Percentiles rank a stretch among this genome's conserved stretches.
These are phyloP conservation scores for Anastatica hierochuntica DNA, from an alignment of 345 rosid species.

Conservation along the genomic window DNA sequence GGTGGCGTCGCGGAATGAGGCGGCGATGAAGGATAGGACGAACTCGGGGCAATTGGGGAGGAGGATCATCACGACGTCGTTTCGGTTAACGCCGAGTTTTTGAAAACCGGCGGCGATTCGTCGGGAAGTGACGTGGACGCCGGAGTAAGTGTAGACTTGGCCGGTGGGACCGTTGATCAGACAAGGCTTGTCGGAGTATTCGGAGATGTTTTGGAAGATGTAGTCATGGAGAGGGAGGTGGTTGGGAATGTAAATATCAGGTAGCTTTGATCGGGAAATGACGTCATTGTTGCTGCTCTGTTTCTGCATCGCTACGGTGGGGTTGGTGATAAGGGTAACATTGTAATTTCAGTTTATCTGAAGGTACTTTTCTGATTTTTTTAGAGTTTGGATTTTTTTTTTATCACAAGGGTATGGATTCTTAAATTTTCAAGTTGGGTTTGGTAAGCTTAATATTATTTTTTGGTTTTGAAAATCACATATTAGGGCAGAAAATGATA, in stretches of 20 bases:
- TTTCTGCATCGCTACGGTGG: constrained; percentile 1
- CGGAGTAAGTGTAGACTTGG: constrained; percentile 41
- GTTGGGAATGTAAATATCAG: constrained; percentile 61
- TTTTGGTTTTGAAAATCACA: too few relatives aligned
- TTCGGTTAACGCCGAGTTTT: constrained; percentile 42
- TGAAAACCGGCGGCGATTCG: constrained; percentile 45
- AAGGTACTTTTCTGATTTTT: too few relatives aligned
- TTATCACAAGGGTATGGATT: too few relatives aligned
- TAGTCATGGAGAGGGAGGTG: constrained; percentile 68
- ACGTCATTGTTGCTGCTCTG: constrained; percentile 25
- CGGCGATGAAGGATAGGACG: constrained; percentile 66
- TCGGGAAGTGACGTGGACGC: constrained; percentile 63
- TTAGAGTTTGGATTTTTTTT: too few relatives aligned
- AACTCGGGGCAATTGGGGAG: constrained; percentile 65
- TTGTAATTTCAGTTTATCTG: too few relatives aligned
- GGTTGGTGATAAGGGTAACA: too few relatives aligned
- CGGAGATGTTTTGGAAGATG: constrained; percentile 64
- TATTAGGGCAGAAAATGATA: too few relatives aligned
- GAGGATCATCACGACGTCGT: constrained; percentile 70
- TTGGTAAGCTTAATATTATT: too few relatives aligned
- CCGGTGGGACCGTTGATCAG: constrained; percentile 71
- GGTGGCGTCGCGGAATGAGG: constrained; percentile 55
- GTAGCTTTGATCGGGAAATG: constrained; percentile 71
- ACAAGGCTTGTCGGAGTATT: constrained; percentile 43
- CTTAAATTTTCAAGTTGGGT: too few relatives aligned